Percentiles rank a stretch among this genome's conserved stretches.
Conservation (phyloP, 805 yeast species). For the Hanseniaspora lindneri region DNA sequence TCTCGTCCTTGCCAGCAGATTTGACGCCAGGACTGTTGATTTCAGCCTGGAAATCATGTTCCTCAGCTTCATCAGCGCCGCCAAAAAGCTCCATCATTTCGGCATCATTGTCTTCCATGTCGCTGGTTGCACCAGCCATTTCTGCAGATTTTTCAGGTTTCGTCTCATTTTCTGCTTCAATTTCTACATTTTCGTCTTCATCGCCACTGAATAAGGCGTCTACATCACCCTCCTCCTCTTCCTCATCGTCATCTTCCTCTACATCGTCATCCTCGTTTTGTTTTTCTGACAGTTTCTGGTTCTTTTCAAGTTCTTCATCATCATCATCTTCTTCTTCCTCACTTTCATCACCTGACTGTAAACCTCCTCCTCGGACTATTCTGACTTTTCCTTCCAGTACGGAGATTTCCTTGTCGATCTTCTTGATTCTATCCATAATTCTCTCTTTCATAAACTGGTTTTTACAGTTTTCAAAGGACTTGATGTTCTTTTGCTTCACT, state of each 20-base stretch:
- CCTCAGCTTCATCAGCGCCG: slow-evolving; percentile 1
- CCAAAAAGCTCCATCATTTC: slow-evolving; percentile 15
- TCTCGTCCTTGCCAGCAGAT: not conserved
- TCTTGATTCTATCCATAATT: slow-evolving; percentile 14
- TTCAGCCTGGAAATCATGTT: not conserved
- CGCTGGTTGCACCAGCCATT: not conserved
- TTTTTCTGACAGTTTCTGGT: not conserved
- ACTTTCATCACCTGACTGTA: not conserved
- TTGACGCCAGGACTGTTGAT: not conserved
- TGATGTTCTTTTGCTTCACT: slow-evolving; percentile 13
- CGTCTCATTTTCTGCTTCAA: not conserved
- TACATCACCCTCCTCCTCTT: slow-evolving; percentile 2
- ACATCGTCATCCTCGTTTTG: not conserved
- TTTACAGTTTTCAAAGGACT: slow-evolving; percentile 13
- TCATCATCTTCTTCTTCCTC: not conserved
- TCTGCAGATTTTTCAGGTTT: not conserved
- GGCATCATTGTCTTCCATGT: slow-evolving; percentile 6
- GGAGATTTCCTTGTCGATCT: slow-evolving; percentile 14
- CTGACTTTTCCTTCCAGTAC: slow-evolving; percentile 10
- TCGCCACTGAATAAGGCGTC: slow-evolving; percentile 12
- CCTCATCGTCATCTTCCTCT: slow-evolving; percentile 1
- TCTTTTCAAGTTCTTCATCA: not conserved
- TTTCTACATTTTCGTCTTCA: slow-evolving; percentile 9
- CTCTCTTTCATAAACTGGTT: slow-evolving; percentile 16
- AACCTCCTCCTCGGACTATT: not conserved